Percentiles rank a stretch among this genome's conserved stretches.
phyloP scores from a whole-genome alignment of 331 rosid genomes.

The Pyrus hybrid region DNA sequence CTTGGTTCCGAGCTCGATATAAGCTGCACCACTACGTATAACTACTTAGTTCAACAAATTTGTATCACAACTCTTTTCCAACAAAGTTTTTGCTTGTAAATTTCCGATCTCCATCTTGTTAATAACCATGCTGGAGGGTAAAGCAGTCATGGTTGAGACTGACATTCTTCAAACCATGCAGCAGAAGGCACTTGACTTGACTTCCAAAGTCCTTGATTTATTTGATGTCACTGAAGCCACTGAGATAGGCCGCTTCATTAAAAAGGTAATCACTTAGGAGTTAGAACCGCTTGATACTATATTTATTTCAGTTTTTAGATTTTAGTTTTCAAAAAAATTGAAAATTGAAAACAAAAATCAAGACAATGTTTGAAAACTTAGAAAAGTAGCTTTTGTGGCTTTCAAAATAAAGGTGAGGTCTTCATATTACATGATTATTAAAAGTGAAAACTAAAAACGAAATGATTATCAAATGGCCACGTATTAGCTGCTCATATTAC shows the following conservation, averaged over 20 bases:
- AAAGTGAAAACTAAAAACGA: too few species aligned
- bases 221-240: constrained; percentile 82
- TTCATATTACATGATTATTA: not conserved
- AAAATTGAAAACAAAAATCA: not conserved
- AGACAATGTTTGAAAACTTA: not conserved
- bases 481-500: not conserved
- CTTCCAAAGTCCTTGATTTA: constrained; percentile 77
- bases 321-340: too few species aligned
- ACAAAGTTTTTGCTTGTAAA: not conserved
- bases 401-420: not conserved
- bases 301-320: not conserved
- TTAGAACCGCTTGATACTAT: not conserved
- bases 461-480: too few species aligned
- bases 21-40: constrained; percentile 9
- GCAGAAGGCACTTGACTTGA: constrained; percentile 61
- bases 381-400: not conserved
- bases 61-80: not conserved
- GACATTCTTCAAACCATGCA: constrained; percentile 84
- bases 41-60: not conserved
- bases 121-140: constrained; percentile 57
- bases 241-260: constrained; percentile 72
- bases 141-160: constrained; percentile 27
- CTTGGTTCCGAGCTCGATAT: not conserved
- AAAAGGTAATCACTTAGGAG: constrained; percentile 31
- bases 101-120: too few species aligned